Evolutionary conservation across 1,284 basidiomycete species (phyloP), one percentile per base, ranked within the genome.

Genomic region (Boletellus deceptivus): DNA sequence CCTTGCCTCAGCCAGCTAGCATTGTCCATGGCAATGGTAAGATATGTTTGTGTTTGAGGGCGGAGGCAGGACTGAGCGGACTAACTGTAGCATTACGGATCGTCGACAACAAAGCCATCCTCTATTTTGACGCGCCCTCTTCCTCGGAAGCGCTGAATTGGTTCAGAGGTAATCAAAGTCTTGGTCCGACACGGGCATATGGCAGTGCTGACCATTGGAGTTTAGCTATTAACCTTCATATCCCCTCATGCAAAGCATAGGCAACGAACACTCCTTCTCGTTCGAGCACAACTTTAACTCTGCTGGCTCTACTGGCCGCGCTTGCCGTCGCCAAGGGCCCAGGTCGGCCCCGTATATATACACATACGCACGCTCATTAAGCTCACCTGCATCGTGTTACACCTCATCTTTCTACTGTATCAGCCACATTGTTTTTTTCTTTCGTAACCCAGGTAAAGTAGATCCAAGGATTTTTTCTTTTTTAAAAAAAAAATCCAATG

Each of bases 41-140:
- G 83, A 63, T 49, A 17, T 18, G 20, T 52, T 45, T 34, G 52
- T 46, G 33, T 59, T 54, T 38, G 29, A 39, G 52, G 35, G 34
- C 17, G 43, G 25, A 46, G 36, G 35, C 17, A 33, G 37, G 31
- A 33, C 50, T 53, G 34, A 60, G 52, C 16, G 11, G 27, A 49
- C 35, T 20, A 9, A 37, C 34, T 55, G 3, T 61, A 91, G 90
- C 84, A 49, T 78, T 92, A 45, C 86, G 90, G 38, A 77, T 92
- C 51, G 86, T 91, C 48, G 90, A 93, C 61, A 89, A 90, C 69
- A 91, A 91, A 72, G 93, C 93, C 7, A 93, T 98, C 57, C 76
- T 96, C 49, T 98, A 98, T 71, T 92, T 98, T 62, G 89, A 91
- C 64, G 89, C 89, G 42, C 84, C 86, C 25, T 85, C 88, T 10